A percentile compares a stretch with the other conserved stretches of the same genome.
Evolutionary conservation across 768 basidiomycete species (phyloP).

Genomic region (Filobasidium floriforme): DNA sequence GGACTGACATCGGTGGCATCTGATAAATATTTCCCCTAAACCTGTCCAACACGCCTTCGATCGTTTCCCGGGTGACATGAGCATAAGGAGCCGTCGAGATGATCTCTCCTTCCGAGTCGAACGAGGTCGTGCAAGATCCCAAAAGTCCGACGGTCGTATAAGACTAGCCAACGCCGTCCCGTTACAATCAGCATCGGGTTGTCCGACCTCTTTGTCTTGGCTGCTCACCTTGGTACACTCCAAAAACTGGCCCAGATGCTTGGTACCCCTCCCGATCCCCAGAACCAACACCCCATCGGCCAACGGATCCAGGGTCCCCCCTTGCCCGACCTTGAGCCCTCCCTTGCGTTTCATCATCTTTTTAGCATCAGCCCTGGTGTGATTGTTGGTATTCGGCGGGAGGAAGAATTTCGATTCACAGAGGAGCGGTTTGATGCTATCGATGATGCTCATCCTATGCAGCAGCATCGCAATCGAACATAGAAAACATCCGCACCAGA

Average conservation of each 20-base stretch:
- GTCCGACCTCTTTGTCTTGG: no score
- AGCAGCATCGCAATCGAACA: background rate
- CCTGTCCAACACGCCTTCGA: conserved; percentile 60
- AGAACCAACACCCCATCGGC: conserved; percentile 96
- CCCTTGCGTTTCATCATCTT: conserved; percentile 43
- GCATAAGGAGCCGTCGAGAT: conserved; percentile 54
- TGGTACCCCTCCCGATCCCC: conserved; percentile 82
- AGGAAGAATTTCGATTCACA: conserved; percentile 69
- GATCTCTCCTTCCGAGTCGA: conserved; percentile 79
- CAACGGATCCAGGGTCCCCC: conserved; percentile 83
- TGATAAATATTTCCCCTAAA: conserved; percentile 87
- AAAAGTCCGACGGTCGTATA: conserved; percentile 69
- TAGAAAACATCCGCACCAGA: background rate
- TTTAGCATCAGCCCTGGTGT: conserved; percentile 18
- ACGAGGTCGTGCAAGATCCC: conserved; percentile 89
- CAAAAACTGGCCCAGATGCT: conserved; percentile 71
- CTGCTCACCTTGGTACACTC: conserved; percentile 76
- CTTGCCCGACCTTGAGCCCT: conserved; percentile 54
- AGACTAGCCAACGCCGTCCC: background rate
- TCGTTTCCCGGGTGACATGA: conserved; percentile 69
- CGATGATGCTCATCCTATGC: conserved; percentile 66
- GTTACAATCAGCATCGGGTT: no score
- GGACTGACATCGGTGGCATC: conserved; percentile 74
- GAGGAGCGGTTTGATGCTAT: conserved; percentile 74
- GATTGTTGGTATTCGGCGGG: conserved; percentile 28